Evolutionary conservation across 2,329 filamentous ascomycete genomes (phyloP).

Genomic region (Aureobasidium zeae): DNA sequence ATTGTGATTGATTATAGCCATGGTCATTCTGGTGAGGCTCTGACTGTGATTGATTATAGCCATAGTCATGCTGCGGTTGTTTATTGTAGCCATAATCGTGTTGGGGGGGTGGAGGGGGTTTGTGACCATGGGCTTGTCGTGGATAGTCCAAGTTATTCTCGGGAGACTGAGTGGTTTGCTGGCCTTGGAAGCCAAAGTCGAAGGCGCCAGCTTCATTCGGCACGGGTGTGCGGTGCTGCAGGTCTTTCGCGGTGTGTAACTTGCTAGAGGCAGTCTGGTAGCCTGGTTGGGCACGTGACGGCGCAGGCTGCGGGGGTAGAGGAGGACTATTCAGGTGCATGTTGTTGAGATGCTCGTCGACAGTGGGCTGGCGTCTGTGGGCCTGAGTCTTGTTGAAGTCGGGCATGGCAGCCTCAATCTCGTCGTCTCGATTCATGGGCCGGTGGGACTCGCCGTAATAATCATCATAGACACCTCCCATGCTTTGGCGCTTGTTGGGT

Average conservation of each 20-base stretch:
- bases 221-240: conserved; percentile 1
- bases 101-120: conserved; percentile 4
- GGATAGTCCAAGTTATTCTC: not conserved
- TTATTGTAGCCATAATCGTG: conserved; percentile 8
- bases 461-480: conserved; percentile 45
- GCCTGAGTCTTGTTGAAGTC: conserved; percentile 43
- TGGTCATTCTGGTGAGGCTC: conserved; percentile 1
- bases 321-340: conserved; percentile 22
- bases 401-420: conserved; percentile 51
- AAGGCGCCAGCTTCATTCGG: conserved; percentile 45
- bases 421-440: conserved; percentile 30
- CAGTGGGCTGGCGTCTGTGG: conserved; percentile 25
- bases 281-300: no score
- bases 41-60: not conserved
- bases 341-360: conserved; percentile 25
- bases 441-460: conserved; percentile 32
- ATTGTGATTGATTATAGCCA: not conserved
- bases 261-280: conserved; percentile 57
- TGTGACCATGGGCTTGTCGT: no score
- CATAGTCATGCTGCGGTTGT: not conserved
- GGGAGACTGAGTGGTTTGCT: conserved; percentile 33
- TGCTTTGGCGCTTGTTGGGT: conserved; percentile 30
- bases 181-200: conserved; percentile 22
- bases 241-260: conserved; percentile 30
- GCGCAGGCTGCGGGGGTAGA: conserved; percentile 15